Base-by-base conservation (phyloP, 768 basidiomycete species). In the Piloderma croceum region DNA sequence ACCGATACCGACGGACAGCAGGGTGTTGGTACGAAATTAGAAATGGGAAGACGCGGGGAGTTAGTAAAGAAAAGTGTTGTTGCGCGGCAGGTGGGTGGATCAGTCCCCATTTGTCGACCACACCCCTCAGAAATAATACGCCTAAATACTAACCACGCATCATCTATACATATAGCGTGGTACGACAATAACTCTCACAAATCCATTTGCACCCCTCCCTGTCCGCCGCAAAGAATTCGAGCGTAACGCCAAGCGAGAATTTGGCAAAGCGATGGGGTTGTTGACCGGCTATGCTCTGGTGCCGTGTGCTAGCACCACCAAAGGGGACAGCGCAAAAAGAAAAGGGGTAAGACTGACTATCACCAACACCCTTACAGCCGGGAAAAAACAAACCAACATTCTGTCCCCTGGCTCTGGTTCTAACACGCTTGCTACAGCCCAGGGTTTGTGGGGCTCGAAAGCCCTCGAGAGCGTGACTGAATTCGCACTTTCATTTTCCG, bases 181-280 rank as follows among this genome's bases (percentile, higher is more conserved):
- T 5, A 97, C 94, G 1, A 93, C 93, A 0, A 73, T 92, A 15
- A 65, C 67, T 0, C 61, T 96, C 3, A 68, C 76, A 0, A 76
- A 77, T 21, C 68, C 94, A 1, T 98, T 98, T 61, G 65, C 69
- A 5, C 76, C 86, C 1, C 70, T 97, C 0, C 90, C 96, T 1
- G 96, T 99, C 5, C 76, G 94, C 4, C 72, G 90, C 5, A 93
- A 93, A 58, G 96, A 98, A 51, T 74, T 97, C 23, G 83, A 90
- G 54, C 69, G 89, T 39, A 92, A 94, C 49, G 69, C 73, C 1
- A 97, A 94, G 57, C 78, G 91, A 31, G 94, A 98, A 51, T 93
- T 86, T 52, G 67, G 70, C 4, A 96, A 96, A 53, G 85, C 87
- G 2, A 57, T 97, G n/a, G 66, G 74, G 5, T 65, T 96, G 12